Conservation (phyloP, 345 rosid species). For the thale cress (Arabidopsis thaliana) region DNA sequence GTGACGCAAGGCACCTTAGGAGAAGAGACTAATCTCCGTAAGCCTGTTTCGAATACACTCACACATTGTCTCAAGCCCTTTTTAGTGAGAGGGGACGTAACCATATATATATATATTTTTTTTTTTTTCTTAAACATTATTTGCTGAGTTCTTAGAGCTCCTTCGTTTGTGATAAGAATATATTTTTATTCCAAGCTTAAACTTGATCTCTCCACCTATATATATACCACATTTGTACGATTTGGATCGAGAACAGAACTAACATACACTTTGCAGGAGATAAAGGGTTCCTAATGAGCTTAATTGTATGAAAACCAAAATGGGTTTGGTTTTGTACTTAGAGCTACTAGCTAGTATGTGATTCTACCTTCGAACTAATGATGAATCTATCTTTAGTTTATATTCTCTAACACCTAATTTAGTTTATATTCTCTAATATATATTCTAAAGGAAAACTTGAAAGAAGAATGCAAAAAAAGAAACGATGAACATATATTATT, state of each 20-base stretch:
- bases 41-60: too few relatives aligned
- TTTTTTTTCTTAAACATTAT: too few relatives aligned
- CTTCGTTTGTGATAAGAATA: too few relatives aligned
- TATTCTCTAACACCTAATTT: neutral
- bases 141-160: too few relatives aligned
- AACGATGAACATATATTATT: neutral
- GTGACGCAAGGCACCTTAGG: neutral
- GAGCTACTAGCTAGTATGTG: neutral
- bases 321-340: neutral
- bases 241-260: neutral
- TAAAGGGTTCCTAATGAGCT: neutral
- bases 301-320: neutral
- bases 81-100: too few relatives aligned
- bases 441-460: neutral
- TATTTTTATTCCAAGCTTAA: too few relatives aligned
- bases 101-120: too few relatives aligned
- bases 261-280: neutral
- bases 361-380: neutral
- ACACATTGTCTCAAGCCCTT: too few relatives aligned
- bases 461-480: neutral
- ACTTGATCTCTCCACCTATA: neutral
- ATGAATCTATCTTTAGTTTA: neutral
- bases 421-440: neutral
- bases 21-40: neutral
- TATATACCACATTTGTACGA: neutral